Conservation (phyloP, 2,329 filamentous ascomycete genomes). For the Aspergillus udagawae region DNA sequence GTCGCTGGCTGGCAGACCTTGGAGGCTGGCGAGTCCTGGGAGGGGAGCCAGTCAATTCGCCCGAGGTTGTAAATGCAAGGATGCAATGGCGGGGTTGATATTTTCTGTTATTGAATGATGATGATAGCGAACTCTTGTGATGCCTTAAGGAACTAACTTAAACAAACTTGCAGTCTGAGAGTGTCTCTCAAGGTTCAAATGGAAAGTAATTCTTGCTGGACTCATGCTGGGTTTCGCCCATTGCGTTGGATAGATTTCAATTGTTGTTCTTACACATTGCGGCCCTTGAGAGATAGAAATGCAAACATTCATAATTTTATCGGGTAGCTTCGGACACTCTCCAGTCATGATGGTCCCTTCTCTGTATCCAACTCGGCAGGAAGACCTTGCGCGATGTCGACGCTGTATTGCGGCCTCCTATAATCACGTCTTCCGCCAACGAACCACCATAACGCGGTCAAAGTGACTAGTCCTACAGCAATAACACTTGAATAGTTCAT, state of each 20-base stretch:
- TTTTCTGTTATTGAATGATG: constrained; percentile 1
- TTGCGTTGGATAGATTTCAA: neutral
- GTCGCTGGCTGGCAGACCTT: constrained; percentile 79
- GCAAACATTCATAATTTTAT: neutral
- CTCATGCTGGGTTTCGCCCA: too few relatives aligned
- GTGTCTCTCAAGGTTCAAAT: neutral
- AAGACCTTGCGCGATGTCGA: constrained; percentile 53
- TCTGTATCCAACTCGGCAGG: constrained; percentile 33
- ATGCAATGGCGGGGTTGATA: neutral
- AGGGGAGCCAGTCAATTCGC: constrained; percentile 59
- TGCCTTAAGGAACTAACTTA: neutral
- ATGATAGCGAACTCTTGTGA: neutral
- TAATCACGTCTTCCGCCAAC: constrained; percentile 27
- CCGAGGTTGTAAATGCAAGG: constrained; percentile 25
- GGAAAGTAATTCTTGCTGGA: neutral
- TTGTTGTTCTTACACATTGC: too few relatives aligned
- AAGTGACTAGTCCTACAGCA: constrained; percentile 30
- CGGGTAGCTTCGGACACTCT: neutral
- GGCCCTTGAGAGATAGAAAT: too few relatives aligned
- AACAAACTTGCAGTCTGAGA: neutral
- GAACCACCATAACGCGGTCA: constrained; percentile 36
- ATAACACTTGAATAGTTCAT: constrained; percentile 53
- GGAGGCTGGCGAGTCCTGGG: constrained; percentile 70
- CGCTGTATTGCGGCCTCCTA: constrained; percentile 39
- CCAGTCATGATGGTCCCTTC: neutral